Evolutionary conservation across 805 yeast species (phyloP), one percentile per base, ranked within the genome.

Genomic region (Starmerella sirachaensis): DNA sequence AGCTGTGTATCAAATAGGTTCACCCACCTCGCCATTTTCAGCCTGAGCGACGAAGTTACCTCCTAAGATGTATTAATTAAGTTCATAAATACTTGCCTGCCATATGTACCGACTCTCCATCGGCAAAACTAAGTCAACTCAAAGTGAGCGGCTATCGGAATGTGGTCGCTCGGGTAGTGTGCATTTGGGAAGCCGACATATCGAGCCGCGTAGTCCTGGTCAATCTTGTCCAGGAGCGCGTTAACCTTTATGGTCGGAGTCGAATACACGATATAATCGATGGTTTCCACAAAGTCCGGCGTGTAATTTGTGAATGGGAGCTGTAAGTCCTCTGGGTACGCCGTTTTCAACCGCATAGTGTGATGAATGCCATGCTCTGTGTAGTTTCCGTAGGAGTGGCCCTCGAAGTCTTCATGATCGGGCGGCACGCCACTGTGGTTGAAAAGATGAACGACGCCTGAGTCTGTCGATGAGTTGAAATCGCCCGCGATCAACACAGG

Each of bases 211-310:
- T 91, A 91, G 3, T 78, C 80, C 31, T 68, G 68, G 56, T 88
- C 96, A 29, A 86, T 73, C 50, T 75, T 74, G 19, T 95, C 97
- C 38, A 88, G 64, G 51, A 91, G 62, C 7, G 95, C 96, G 49
- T 76, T 76, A 7, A 91, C 94, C 40, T 77, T 72, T 45, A 91
- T 65, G n/a, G 75, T 66, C 11, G 76, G 68, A 7, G 94, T 80
- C 2, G 94, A 74, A 60, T 81, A 85, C 94, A 97, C 93, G 41
- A 91, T 77, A 57, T 91, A 91, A 63, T 91, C 99, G 61, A 91
- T 83, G 28, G 78, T 86, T 53, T 84, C 85, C 1, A 93, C 84
- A 61, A 91, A 91, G 24, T 79, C 75, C 19, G 99, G 98, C 0
- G 97, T 78, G 60, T 77, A 78, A 60, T 91, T 91, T 6, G 99